phyloP scores from a whole-genome alignment of 495 filamentous ascomycete species.

The Letharia columbiana region DNA sequence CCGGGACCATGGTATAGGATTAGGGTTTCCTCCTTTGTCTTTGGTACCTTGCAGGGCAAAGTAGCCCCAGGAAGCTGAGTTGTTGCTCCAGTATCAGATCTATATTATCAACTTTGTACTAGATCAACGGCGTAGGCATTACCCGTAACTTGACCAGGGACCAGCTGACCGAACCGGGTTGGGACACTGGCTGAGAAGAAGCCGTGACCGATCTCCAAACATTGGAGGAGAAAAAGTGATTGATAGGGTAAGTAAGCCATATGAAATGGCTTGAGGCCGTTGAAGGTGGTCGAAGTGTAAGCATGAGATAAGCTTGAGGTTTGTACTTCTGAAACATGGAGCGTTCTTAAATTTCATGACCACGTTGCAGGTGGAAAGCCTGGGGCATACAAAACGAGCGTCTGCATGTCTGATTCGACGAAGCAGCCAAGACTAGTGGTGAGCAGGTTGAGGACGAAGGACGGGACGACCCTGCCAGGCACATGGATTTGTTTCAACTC shows the following conservation, averaged over 20 bases:
- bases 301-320: background rate
- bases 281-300: background rate
- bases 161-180: background rate
- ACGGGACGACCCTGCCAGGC: background rate
- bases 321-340: conserved; percentile 1
- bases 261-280: background rate
- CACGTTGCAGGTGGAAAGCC: background rate
- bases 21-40: background rate
- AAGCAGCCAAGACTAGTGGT: background rate
- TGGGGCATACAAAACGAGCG: conserved; percentile 1
- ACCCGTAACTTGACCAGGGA: background rate
- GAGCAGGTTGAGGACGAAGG: background rate
- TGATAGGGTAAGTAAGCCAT: background rate
- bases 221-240: background rate
- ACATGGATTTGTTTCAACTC: background rate
- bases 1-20: background rate
- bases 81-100: background rate
- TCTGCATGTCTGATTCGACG: conserved; percentile 3
- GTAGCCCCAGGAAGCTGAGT: background rate
- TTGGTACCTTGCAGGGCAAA: background rate
- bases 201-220: background rate
- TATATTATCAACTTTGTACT: background rate
- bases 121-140: conserved; percentile 2
- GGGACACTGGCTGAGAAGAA: background rate
- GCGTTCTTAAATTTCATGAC: background rate